These are phyloP conservation scores for Hanseniaspora guilliermondii DNA, from an alignment of 805 yeast genomes.

Conservation along the genomic window DNA sequence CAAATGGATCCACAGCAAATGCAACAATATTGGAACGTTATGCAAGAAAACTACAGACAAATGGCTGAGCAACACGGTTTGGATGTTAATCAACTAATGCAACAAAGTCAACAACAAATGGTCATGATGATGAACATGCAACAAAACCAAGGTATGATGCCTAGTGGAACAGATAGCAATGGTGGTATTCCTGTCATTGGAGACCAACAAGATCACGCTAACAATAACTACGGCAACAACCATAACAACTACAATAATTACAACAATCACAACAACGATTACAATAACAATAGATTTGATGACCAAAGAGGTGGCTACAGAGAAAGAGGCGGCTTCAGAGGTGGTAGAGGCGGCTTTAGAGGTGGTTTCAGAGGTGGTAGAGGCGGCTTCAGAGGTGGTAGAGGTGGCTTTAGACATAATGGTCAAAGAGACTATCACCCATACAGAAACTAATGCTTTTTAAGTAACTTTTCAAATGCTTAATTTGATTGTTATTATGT, in stretches of 20 bases:
- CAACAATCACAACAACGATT: conserved; percentile 21
- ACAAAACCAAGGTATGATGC: conserved; percentile 16
- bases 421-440: conserved; percentile 26
- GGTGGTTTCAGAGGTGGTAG: conserved; percentile 9
- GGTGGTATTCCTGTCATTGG: conserved; percentile 21
- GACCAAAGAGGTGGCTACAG: conserved; percentile 1
- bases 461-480: neutral
- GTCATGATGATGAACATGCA: conserved; percentile 26
- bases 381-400: conserved; percentile 5
- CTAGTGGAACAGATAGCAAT: conserved; percentile 20
- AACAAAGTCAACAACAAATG: conserved; percentile 29
- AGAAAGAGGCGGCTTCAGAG: conserved; percentile 11
- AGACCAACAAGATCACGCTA: conserved; percentile 16
- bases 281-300: neutral
- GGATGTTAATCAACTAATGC: conserved; percentile 27
- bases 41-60: conserved; percentile 39
- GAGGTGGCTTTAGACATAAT: conserved; percentile 1
- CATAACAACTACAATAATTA: conserved; percentile 14
- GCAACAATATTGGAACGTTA: conserved; percentile 51
- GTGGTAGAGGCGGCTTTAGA: conserved; percentile 10
- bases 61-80: conserved; percentile 28
- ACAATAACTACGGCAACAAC: conserved; percentile 16
- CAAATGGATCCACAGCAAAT: conserved; percentile 40
- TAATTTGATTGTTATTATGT: neutral
- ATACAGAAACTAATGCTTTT: conserved; percentile 22